Conservation (phyloP, 129 eudicot genomes). For the Escallonia herrerae region DNA sequence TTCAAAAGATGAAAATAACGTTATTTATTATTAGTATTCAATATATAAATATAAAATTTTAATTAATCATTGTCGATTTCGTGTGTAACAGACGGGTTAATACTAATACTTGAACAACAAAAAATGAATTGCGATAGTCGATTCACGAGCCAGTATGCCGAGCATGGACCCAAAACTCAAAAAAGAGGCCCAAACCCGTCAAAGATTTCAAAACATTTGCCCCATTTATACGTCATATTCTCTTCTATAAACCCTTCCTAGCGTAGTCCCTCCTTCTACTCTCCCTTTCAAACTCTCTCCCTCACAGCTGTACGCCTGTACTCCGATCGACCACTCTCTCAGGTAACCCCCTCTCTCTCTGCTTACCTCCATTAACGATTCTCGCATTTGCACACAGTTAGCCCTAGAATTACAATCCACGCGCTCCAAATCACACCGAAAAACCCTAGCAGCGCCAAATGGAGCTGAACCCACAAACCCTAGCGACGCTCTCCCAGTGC, state of each 20-base stretch:
- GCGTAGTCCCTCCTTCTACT: constrained; percentile 1
- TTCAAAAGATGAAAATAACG: no score
- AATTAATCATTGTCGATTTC: no score
- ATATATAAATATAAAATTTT: no score
- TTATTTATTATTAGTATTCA: no score
- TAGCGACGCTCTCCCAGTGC: constrained; percentile 59
- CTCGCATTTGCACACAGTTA: not conserved
- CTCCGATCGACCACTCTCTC: not conserved
- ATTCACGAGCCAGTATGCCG: no score
- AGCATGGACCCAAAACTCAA: not conserved
- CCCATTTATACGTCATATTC: not conserved
- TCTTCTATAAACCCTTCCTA: not conserved
- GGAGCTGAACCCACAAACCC: constrained; percentile 77
- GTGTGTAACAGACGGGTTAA: no score
- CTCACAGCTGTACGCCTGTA: not conserved
- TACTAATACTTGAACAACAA: no score
- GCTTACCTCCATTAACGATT: not conserved
- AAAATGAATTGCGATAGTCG: no score
- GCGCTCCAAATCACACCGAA: not conserved
- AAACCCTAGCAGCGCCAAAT: constrained; percentile 8
- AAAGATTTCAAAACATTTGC: not conserved
- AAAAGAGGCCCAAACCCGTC: not conserved
- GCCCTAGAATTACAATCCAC: constrained; percentile 11
- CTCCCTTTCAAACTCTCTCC: constrained; percentile 2
- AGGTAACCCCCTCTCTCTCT: not conserved